These are phyloP conservation scores for Endoconidiophora polonica DNA, from an alignment of 2,329 filamentous ascomycete genomes.

Conservation along the genomic window DNA sequence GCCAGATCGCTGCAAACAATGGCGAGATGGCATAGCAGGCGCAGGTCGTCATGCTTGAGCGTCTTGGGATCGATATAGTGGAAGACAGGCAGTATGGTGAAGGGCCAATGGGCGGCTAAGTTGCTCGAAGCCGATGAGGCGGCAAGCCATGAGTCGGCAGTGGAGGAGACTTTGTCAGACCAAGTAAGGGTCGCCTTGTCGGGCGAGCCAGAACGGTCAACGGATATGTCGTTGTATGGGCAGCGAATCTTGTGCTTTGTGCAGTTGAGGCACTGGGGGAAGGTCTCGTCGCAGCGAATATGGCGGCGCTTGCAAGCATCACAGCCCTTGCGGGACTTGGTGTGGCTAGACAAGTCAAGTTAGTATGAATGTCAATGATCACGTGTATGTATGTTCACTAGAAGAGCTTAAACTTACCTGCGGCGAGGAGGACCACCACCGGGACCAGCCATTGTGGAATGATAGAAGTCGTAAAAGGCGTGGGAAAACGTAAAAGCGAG, in stretches of 20 bases:
- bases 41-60: slow-evolving; percentile 62
- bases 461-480: slow-evolving; percentile 2
- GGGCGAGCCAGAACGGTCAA: slow-evolving; percentile 43
- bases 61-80: slow-evolving; percentile 56
- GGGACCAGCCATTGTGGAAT: slow-evolving; percentile 63
- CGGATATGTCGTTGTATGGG: slow-evolving; percentile 81
- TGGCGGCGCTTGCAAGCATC: slow-evolving; percentile 95
- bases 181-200: slow-evolving; percentile 60
- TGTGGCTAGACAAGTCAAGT: slow-evolving; percentile 50
- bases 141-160: slow-evolving; percentile 67
- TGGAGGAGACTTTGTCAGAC: slow-evolving; percentile 68
- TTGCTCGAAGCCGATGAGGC: slow-evolving; percentile 24
- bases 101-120: slow-evolving; percentile 54
- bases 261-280: slow-evolving; percentile 96
- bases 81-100: slow-evolving; percentile 63
- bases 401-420: slow-evolving; percentile 27
- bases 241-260: slow-evolving; percentile 98
- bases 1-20: slow-evolving; percentile 72
- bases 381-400: too few species aligned
- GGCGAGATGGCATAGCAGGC: slow-evolving; percentile 80
- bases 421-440: slow-evolving; percentile 79
- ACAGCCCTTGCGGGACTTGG: slow-evolving; percentile 96
- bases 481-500: slow-evolving; percentile 1
- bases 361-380: slow-evolving; percentile 11
- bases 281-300: slow-evolving; percentile 94